Base-by-base conservation (phyloP, 129 eudicot genomes). In the Solidago caesia region DNA sequence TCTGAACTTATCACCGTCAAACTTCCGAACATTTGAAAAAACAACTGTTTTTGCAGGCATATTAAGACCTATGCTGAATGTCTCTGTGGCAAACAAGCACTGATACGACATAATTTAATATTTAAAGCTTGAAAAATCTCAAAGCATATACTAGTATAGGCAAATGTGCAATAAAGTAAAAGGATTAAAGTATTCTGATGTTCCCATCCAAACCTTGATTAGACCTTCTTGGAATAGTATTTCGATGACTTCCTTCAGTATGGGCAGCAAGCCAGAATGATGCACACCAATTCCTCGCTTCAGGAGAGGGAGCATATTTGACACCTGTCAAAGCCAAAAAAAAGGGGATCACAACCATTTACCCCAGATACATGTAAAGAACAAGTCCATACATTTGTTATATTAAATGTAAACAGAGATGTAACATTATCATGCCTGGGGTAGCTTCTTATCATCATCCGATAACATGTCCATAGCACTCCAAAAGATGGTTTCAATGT, bases 21-120 rank as follows among this genome's bases (percentile, higher is more conserved):
- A 95, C 68, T 95, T 95, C 29, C 99, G 94, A 5, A 91, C 99
- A 91, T 95, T 95, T 70, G 97, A 83, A 79, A 95, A 95, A 76
- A 95, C 99, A 75, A 95, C 99, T 6, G 99, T 95, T 81, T 95
- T 95, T 74, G 99, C 99, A 78, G 99, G 99, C 99, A 95, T 95
- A 75, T 95, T 95, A 63, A 95, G 81, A 51, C 99, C 99, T 75
- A 95, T 95, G 87, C 99, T 95, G 85, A 95, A 95, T 45, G 99
- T 95, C 91, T 95, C 99, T 88, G 99, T 95, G 46, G 99, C 99
- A 82, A 95, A 95, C 89, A 95, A 85, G 85, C 97, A 91, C 99
- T 94, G 79, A 66, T 45, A 81, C 75, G 73, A 72, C 77, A 78
- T 25, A 67, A 33, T 68, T 83, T 74, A 81, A 42, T 67, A 63